phyloP scores from a whole-genome alignment of 441 rosid genomes.

The Euphorbia corollata region DNA sequence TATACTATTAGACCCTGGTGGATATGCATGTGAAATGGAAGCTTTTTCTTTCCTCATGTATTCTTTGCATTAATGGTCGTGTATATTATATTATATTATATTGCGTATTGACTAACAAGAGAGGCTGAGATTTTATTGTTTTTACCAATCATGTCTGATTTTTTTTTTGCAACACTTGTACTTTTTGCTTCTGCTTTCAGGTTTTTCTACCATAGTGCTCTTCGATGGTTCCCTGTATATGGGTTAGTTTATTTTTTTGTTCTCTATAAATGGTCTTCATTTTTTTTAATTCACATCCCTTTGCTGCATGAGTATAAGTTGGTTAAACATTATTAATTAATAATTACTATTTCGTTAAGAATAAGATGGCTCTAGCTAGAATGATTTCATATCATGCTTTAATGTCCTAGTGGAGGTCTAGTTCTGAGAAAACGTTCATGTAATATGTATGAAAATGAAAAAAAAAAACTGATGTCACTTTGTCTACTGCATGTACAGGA shows the following conservation, averaged over 20 bases:
- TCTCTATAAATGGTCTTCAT: background rate
- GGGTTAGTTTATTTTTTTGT: slow-evolving; percentile 47
- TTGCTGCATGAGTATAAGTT: background rate
- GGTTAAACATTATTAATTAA: background rate
- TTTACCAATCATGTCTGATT: slow-evolving; percentile 1
- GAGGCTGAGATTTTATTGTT: background rate
- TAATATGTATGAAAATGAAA: background rate
- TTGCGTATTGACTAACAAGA: background rate
- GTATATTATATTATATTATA: background rate
- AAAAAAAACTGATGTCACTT: background rate
- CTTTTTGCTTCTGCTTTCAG: slow-evolving; percentile 32
- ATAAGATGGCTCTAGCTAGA: background rate
- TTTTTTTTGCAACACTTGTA: slow-evolving; percentile 2
- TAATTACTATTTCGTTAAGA: background rate
- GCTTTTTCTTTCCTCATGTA: background rate
- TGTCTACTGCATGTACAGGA: slow-evolving; percentile 1
- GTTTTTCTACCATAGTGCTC: slow-evolving; percentile 92
- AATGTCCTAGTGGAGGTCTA: background rate
- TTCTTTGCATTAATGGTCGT: too few relatives aligned
- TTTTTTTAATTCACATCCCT: background rate
- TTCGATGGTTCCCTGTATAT: slow-evolving; percentile 68
- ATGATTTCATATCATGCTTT: background rate
- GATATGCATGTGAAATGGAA: background rate
- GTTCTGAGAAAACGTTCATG: background rate
- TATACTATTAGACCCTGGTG: background rate